Evolutionary conservation across 495 filamentous ascomycete genomes (phyloP).

Genomic region (Hypoxylon trugodes): DNA sequence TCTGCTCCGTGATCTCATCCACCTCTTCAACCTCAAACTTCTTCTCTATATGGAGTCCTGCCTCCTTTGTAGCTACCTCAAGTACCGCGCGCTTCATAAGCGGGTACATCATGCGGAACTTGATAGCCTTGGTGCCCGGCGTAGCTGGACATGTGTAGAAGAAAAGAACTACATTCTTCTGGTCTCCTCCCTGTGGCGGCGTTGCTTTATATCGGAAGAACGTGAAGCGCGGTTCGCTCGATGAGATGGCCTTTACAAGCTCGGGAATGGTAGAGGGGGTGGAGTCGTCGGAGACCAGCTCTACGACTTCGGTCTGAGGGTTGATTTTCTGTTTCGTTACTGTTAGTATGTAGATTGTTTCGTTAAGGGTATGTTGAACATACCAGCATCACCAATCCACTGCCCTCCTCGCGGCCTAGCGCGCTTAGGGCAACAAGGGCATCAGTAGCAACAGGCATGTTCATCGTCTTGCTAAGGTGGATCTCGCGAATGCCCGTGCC

Average conservation of each 20-base stretch:
- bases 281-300: slow-evolving; percentile 67
- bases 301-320: slow-evolving; percentile 78
- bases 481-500: slow-evolving; percentile 72
- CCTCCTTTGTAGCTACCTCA: slow-evolving; percentile 69
- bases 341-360: not conserved
- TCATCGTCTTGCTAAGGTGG: slow-evolving; percentile 65
- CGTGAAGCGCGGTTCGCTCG: slow-evolving; percentile 85
- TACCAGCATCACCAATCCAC: slow-evolving; percentile 82
- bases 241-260: slow-evolving; percentile 72
- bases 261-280: slow-evolving; percentile 53
- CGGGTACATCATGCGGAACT: slow-evolving; percentile 94
- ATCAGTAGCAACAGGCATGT: slow-evolving; percentile 73
- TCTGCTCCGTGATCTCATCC: slow-evolving; percentile 78
- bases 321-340: slow-evolving; percentile 69
- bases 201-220: slow-evolving; percentile 78
- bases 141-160: slow-evolving; percentile 90
- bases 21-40: slow-evolving; percentile 70
- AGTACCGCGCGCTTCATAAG: slow-evolving; percentile 79
- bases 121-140: slow-evolving; percentile 73
- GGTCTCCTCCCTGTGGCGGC: slow-evolving; percentile 53
- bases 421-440: slow-evolving; percentile 71
- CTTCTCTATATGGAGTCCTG: slow-evolving; percentile 77
- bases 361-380: slow-evolving; percentile 36
- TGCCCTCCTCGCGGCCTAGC: slow-evolving; percentile 59
- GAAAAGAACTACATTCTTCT: slow-evolving; percentile 78